Conservation (phyloP, 805 yeast genomes). For the Trichomonascus vanleenenianus region DNA sequence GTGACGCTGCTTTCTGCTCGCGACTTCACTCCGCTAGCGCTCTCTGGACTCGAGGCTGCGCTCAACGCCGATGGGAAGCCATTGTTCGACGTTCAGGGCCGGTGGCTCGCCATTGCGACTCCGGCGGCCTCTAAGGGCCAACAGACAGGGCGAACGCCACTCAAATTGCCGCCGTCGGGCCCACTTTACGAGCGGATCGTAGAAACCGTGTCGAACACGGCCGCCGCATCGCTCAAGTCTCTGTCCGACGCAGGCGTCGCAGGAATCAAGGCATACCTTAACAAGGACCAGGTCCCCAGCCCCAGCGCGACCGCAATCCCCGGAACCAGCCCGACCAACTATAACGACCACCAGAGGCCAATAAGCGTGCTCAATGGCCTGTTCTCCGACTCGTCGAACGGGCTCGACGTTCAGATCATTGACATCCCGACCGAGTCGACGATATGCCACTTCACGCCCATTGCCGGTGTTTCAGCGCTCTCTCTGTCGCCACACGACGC, state of each 20-base stretch:
- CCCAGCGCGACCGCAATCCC: not conserved
- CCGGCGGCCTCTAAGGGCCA: constrained; percentile 21
- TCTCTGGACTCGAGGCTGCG: constrained; percentile 15
- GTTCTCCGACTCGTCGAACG: not conserved
- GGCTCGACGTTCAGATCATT: constrained; percentile 29
- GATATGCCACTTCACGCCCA: constrained; percentile 43
- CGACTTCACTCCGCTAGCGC: constrained; percentile 9
- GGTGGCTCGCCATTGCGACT: constrained; percentile 41
- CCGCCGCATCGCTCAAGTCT: constrained; percentile 41
- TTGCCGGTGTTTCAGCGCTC: constrained; percentile 53
- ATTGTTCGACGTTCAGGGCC: constrained; percentile 41
- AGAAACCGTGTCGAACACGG: constrained; percentile 42
- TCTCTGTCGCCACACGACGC: constrained; percentile 57
- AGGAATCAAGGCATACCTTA: constrained; percentile 31
- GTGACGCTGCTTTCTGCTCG: constrained; percentile 14
- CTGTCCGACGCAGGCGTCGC: constrained; percentile 43
- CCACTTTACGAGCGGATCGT: constrained; percentile 42
- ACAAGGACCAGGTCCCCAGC: constrained; percentile 1
- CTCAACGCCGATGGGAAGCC: constrained; percentile 30
- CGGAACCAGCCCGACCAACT: not conserved
- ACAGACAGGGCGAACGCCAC: constrained; percentile 28
- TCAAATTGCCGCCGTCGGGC: constrained; percentile 39
- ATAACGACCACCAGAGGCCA: not conserved
- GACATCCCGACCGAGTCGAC: constrained; percentile 39
- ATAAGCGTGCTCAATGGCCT: not conserved